phyloP scores from a whole-genome alignment of 495 filamentous ascomycete genomes.

The Talaromyces ruber region DNA sequence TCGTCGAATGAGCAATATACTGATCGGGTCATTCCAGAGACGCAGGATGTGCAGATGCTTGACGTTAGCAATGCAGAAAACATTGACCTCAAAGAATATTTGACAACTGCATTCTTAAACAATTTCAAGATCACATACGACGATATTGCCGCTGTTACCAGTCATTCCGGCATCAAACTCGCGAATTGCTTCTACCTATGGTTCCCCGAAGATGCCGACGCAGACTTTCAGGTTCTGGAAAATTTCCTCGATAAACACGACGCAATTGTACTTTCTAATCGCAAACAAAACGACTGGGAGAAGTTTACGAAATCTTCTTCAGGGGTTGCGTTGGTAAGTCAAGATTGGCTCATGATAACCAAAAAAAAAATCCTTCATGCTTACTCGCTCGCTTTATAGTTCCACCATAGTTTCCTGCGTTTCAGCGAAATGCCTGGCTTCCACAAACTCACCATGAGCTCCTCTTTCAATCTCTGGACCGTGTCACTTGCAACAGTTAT shows the following conservation, averaged over 20 bases:
- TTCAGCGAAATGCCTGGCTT: slow-evolving; percentile 23
- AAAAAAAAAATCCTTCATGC: too few species aligned
- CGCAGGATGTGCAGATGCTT: slow-evolving; percentile 2
- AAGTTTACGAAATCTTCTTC: slow-evolving; percentile 24
- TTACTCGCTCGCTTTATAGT: slow-evolving; percentile 11
- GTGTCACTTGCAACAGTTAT: slow-evolving; percentile 23
- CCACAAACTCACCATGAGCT: slow-evolving; percentile 11
- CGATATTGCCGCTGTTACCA: slow-evolving; percentile 9
- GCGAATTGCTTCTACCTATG: slow-evolving; percentile 30
- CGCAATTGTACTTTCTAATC: slow-evolving; percentile 23
- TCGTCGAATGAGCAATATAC: neutral
- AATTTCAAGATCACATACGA: slow-evolving; percentile 12
- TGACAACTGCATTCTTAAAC: slow-evolving; percentile 11
- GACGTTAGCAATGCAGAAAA: neutral
- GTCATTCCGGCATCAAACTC: neutral
- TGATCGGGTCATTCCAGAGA: neutral
- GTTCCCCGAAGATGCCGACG: slow-evolving; percentile 18
- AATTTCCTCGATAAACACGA: slow-evolving; percentile 21
- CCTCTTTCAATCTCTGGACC: slow-evolving; percentile 27
- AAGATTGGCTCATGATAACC: too few species aligned
- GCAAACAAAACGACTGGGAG: slow-evolving; percentile 25
- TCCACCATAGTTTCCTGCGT: slow-evolving; percentile 28
- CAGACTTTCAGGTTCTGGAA: slow-evolving; percentile 19
- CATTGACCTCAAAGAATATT: neutral
- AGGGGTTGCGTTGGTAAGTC: slow-evolving; percentile 32